Evolutionary conservation across 176 grass and related monocot genomes (phyloP).

Genomic region (Hyparrhenia diplandra): DNA sequence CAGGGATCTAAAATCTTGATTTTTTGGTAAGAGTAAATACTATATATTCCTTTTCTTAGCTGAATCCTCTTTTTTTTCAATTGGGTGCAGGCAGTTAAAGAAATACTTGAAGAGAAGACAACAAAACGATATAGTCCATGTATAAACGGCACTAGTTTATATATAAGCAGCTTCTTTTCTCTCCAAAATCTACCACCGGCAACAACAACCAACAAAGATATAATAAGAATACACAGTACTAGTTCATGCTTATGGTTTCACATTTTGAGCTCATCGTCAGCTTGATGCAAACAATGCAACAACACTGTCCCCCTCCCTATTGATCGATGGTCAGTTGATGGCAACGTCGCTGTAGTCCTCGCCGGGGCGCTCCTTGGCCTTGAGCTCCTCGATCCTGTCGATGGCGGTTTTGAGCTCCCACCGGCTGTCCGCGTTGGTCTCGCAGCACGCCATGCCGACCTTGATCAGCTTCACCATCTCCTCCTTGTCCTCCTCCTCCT

Average conservation of each 20-base stretch:
- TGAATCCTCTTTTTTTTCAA: conserved; percentile 1
- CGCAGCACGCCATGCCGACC: conserved; percentile 77
- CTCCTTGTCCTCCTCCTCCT: conserved; percentile 5
- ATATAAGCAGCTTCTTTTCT: background rate
- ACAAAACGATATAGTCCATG: conserved; percentile 27
- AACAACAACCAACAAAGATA: background rate
- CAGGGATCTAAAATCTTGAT: background rate
- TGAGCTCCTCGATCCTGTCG: conserved; percentile 63
- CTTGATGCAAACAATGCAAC: background rate
- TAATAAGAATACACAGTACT: background rate
- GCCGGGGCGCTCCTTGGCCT: background rate
- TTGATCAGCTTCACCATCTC: conserved; percentile 68
- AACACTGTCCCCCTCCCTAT: background rate
- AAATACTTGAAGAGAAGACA: conserved; percentile 47
- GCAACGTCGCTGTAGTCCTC: conserved; percentile 11
- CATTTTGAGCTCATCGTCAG: background rate
- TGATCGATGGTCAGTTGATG: conserved; percentile 7
- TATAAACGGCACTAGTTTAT: conserved; percentile 26
- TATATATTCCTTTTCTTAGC: background rate
- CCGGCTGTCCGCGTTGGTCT: conserved; percentile 46
- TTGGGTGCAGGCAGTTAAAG: conserved; percentile 51
- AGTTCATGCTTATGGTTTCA: background rate
- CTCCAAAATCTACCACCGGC: conserved; percentile 12
- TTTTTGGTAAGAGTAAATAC: background rate
- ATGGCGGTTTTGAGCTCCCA: conserved; percentile 63